Evolutionary conservation across 768 basidiomycete genomes (phyloP).

Genomic region (Hypsizygus marmoreus): DNA sequence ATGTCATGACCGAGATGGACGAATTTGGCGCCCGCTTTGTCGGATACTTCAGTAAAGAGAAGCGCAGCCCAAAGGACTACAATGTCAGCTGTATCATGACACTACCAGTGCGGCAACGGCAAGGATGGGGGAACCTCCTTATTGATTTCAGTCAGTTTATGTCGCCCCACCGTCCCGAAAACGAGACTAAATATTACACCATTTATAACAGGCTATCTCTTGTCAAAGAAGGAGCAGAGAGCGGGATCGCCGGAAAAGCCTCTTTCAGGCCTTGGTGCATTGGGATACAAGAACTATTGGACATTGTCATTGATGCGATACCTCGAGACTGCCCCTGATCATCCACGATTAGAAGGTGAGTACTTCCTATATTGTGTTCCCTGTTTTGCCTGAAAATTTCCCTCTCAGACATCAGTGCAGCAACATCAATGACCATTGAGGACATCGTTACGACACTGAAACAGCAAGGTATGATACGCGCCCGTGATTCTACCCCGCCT

Average conservation of each 20-base stretch:
- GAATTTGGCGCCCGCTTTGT: slow-evolving; percentile 91
- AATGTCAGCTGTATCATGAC: slow-evolving; percentile 99
- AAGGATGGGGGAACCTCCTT: slow-evolving; percentile 95
- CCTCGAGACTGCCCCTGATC: slow-evolving; percentile 56
- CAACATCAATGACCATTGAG: slow-evolving; percentile 89
- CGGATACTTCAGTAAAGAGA: slow-evolving; percentile 99
- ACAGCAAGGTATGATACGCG: slow-evolving; percentile 74
- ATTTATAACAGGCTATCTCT: slow-evolving; percentile 73
- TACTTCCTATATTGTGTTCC: slow-evolving; percentile 8
- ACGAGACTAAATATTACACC: slow-evolving; percentile 3
- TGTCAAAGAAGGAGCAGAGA: slow-evolving; percentile 93
- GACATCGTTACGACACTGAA: slow-evolving; percentile 78
- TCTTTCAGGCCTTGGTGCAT: slow-evolving; percentile 85
- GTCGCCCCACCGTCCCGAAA: neutral
- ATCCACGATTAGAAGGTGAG: slow-evolving; percentile 76
- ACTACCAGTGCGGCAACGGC: slow-evolving; percentile 88
- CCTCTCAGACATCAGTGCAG: slow-evolving; percentile 71
- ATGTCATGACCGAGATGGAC: slow-evolving; percentile 93
- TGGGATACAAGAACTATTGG: slow-evolving; percentile 98
- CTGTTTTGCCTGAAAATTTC: neutral
- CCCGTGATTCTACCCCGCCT: slow-evolving; percentile 50
- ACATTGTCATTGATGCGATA: slow-evolving; percentile 84
- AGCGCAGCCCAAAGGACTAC: slow-evolving; percentile 91
- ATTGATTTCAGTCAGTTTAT: slow-evolving; percentile 94
- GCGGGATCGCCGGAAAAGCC: slow-evolving; percentile 96